Evolutionary conservation across 805 yeast genomes (phyloP), one percentile per base, ranked within the genome.

Genomic region (Zygosaccharomyces pseudorouxii): DNA sequence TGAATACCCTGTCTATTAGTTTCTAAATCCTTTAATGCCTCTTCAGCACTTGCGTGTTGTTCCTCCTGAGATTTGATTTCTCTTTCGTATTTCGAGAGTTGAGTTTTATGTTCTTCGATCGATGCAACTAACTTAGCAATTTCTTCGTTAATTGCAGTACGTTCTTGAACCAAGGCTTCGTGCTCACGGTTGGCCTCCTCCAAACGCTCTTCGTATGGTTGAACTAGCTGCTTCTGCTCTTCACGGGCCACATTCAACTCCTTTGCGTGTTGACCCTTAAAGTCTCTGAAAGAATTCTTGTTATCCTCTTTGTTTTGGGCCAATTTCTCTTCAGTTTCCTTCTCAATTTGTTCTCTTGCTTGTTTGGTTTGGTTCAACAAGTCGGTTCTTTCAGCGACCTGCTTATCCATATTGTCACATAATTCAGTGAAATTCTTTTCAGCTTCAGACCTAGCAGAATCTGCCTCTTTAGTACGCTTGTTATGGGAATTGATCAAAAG

Each of bases 401-500:
- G 64, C 51, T 71, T 71, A 39, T 68, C 67, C 56, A 72, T 74
- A 50, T 53, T 57, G 50, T 51, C 53, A 39, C 50, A 60, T 59
- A 60, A 55, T 20, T 53, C 59, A 50, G 68, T 59, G 41, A 54
- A 64, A 38, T 67, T 67, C 42, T 62, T 65, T 43, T 64, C 65
- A 47, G 65, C 66, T 30, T 65, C 70, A 63, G 78, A 67, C 33
- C 71, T 72, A 14, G 64, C 67, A 60, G 77, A 76, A 47, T 76
- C 79, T 56, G 73, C 73, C 46, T 74, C 71, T 42, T 66, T 68
- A 18, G 77, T 74, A 62, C 75, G 76, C 58, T 75, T 75, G 40
- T 72, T 75, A 55, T 73, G 77, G 1, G 69, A 66, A 27, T 70
- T 73, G 38, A 62, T 53, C 47, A 71, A 67, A 37, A 67, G 66